phyloP scores from a whole-genome alignment of 1,284 basidiomycete genomes.

The Ustilago nuda region DNA sequence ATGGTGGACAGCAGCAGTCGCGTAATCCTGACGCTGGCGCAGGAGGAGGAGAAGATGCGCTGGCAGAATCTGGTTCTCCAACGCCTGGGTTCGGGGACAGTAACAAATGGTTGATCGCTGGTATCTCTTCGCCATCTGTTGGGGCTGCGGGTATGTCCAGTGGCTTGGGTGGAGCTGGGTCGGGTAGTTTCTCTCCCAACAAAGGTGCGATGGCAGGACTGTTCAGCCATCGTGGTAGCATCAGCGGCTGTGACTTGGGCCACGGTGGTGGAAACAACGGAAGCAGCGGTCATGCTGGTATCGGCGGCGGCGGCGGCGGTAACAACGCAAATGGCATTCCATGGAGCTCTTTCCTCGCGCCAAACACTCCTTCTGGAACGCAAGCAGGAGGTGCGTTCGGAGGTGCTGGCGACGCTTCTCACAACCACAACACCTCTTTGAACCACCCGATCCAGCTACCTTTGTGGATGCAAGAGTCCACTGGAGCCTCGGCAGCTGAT shows the following conservation, averaged over 20 bases:
- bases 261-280: background rate
- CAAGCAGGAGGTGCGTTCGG: constrained; percentile 16
- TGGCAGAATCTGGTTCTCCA: constrained; percentile 16
- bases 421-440: background rate
- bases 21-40: background rate
- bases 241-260: constrained; percentile 22
- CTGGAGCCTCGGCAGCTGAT: constrained; percentile 20
- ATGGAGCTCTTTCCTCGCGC: constrained; percentile 35
- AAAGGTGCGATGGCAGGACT: constrained; percentile 21
- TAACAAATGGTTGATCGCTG: constrained; percentile 39
- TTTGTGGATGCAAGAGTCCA: constrained; percentile 53
- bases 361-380: constrained; percentile 24
- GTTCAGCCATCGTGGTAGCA: constrained; percentile 33
- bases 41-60: background rate
- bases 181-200: constrained; percentile 19
- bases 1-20: background rate
- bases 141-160: constrained; percentile 8
- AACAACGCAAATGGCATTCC: constrained; percentile 9
- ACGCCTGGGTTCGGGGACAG: constrained; percentile 38
- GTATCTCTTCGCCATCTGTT: constrained; percentile 22
- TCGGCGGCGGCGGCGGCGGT: too few species aligned
- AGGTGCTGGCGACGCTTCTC: constrained; percentile 6
- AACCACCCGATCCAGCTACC: constrained; percentile 48
- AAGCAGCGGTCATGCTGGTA: background rate
- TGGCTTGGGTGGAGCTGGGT: constrained; percentile 6